These are phyloP conservation scores for Pichia cactophila DNA, from an alignment of 1,139 yeast species.

Conservation along the genomic window DNA sequence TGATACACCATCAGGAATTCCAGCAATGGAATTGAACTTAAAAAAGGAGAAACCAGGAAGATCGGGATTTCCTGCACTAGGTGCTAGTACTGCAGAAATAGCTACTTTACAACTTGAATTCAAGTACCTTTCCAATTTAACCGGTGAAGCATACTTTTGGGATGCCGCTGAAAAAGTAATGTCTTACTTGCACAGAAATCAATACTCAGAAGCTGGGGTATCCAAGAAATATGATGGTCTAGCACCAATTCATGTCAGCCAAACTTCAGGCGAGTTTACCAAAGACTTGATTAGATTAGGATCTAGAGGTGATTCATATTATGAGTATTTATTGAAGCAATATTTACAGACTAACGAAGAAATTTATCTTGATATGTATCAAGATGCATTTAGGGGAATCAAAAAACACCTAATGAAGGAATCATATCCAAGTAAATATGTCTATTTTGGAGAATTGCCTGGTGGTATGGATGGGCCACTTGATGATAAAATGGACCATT, in stretches of 20 bases:
- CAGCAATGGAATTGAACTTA: conserved; percentile 73
- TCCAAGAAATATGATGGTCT: conserved; percentile 61
- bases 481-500: conserved; percentile 85
- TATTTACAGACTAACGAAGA: conserved; percentile 71
- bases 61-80: conserved; percentile 61
- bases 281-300: conserved; percentile 70
- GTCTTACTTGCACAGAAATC: conserved; percentile 47
- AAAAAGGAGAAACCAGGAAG: conserved; percentile 51
- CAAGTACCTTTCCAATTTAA: conserved; percentile 70
- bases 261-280: conserved; percentile 64
- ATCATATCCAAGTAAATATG: conserved; percentile 56
- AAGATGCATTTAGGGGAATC: conserved; percentile 70
- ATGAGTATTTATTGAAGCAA: conserved; percentile 83
- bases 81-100: conserved; percentile 84
- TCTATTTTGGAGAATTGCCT: conserved; percentile 75
- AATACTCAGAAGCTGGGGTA: conserved; percentile 6
- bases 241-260: conserved; percentile 73
- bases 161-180: conserved; percentile 66
- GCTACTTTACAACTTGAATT: conserved; percentile 84
- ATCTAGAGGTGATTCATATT: conserved; percentile 88
- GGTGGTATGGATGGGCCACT: conserved; percentile 53
- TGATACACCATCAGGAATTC: conserved; percentile 57
- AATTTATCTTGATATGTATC: conserved; percentile 67
- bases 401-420: conserved; percentile 53
- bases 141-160: conserved; percentile 80